Base-by-base conservation (phyloP, 257 asterid species). In the Penstemon davidsonii region DNA sequence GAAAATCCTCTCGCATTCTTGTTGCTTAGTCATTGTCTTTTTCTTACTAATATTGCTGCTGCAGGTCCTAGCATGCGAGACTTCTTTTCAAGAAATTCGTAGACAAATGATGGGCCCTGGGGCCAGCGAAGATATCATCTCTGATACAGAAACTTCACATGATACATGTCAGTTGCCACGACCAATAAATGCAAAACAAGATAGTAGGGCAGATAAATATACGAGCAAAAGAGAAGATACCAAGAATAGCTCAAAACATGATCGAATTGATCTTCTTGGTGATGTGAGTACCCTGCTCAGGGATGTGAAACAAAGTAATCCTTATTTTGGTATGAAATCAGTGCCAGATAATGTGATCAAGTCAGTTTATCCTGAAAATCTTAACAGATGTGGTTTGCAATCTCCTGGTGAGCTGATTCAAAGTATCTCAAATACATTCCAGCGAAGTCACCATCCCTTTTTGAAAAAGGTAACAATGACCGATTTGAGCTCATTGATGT, bases 1-100 rank as follows among this genome's bases (percentile, higher is more conserved):
- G 55, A 36, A 15, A 39, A 44, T 6, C 53, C 38, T 47, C 19
- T 85, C 44, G 42, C 18, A 39, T 65, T 60, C 61, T 46, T 58
- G 37, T 58, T 10, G 56, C 54, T 46, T 55, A 18, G 68, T 69
- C 50, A 62, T 51, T 73, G 45, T 57, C 19, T 39, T 64, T 58
- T 79, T 10, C 4, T 45, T 56, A 43, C 73, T 50, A 54, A 57
- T 19, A 64, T 74, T 33, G 47, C 68, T 69, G 50, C 80, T 86
- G 82, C 83, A 94, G 99, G 96, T 94, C 79, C 81, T 87, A 50
- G 86, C 92, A 73, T 94, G 99, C 75, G 96, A 88, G 82, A 87
- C 96, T 45, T 88, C 89, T 64, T 94, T 94, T 74, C 87, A 83
- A 72, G 99, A 91, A 82, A 88, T 89, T 73, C 90, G 83, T 72